These are phyloP conservation scores for Cyberlindnera bimundalis DNA, from an alignment of 805 yeast species.

Conservation along the genomic window DNA sequence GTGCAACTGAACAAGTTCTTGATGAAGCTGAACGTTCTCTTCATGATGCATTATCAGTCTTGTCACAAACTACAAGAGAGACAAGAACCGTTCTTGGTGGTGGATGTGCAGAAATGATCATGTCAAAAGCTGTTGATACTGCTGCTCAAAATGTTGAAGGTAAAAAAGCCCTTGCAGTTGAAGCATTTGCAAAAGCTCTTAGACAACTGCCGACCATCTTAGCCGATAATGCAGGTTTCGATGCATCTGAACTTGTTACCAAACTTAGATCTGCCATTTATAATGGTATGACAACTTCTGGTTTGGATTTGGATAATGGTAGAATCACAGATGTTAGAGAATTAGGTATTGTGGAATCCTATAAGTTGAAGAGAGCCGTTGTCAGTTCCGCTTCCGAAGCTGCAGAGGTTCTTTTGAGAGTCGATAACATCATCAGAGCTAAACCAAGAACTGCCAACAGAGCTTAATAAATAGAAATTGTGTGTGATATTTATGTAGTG, in stretches of 20 bases:
- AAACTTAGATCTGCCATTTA: constrained; percentile 81
- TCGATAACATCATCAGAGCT: constrained; percentile 94
- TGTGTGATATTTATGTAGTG: neutral
- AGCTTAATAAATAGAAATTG: constrained; percentile 30
- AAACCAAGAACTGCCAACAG: constrained; percentile 97
- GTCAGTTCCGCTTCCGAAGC: constrained; percentile 97
- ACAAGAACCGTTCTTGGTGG: constrained; percentile 85
- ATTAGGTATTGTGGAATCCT: constrained; percentile 88
- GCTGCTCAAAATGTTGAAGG: constrained; percentile 94
- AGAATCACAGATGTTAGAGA: constrained; percentile 91
- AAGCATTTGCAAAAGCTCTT: constrained; percentile 89
- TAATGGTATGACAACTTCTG: constrained; percentile 88
- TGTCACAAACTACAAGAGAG: constrained; percentile 90
- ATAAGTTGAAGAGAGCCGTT: constrained; percentile 87
- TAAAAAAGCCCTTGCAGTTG: constrained; percentile 90
- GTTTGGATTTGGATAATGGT: constrained; percentile 84
- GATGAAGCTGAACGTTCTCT: constrained; percentile 97
- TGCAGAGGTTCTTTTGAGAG: constrained; percentile 91
- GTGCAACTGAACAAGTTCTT: constrained; percentile 94
- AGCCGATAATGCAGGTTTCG: constrained; percentile 97
- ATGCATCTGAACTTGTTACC: constrained; percentile 87
- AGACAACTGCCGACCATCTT: constrained; percentile 93
- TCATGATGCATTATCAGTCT: constrained; percentile 93
- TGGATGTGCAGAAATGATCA: constrained; percentile 87
- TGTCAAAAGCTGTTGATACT: constrained; percentile 97